Conservation (phyloP, 306 rosid species). For the Castanospermum australe region DNA sequence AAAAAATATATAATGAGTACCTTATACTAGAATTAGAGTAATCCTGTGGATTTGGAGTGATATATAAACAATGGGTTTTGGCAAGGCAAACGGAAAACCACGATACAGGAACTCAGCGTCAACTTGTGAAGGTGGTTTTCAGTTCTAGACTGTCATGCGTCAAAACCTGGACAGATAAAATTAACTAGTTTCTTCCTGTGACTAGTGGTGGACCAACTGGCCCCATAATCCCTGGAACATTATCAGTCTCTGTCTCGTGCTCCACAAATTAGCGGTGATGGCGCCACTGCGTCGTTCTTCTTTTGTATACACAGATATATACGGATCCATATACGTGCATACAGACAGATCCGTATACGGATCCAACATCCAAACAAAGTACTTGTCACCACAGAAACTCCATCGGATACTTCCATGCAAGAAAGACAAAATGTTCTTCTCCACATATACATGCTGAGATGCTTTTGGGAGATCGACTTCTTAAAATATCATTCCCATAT, state of each 20-base stretch:
- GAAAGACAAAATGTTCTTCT: conserved; percentile 44
- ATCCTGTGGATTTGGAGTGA: too few relatives aligned
- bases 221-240: not conserved
- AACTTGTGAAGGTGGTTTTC: not conserved
- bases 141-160: not conserved
- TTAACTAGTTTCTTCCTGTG: not conserved
- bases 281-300: not conserved
- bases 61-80: too few relatives aligned
- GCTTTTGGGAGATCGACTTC: conserved; percentile 16
- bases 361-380: conserved; percentile 9
- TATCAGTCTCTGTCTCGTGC: not conserved
- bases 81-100: too few relatives aligned
- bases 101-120: not conserved
- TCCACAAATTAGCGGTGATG: not conserved
- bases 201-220: not conserved
- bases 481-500: conserved; percentile 25
- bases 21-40: too few relatives aligned
- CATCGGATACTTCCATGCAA: not conserved
- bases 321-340: not conserved
- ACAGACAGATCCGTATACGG: not conserved
- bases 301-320: not conserved
- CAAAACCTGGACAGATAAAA: not conserved
- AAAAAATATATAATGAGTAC: too few relatives aligned
- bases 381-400: conserved; percentile 37
- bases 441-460: conserved; percentile 29